phyloP scores from a whole-genome alignment of 2,329 filamentous ascomycete genomes.

The Leptosphaerulina australis region DNA sequence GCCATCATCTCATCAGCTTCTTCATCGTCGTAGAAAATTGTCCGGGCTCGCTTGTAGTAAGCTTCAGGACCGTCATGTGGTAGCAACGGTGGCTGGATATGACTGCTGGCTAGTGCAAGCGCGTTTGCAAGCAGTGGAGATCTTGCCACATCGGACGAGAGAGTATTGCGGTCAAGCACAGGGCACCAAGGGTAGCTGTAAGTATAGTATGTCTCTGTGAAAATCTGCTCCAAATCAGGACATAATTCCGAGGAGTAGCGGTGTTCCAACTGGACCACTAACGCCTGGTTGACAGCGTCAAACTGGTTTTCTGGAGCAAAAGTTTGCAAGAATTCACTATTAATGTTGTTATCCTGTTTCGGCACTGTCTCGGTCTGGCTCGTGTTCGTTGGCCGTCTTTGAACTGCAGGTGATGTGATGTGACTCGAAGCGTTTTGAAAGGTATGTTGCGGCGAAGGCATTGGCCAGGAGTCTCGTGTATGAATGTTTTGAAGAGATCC shows the following conservation, averaged over 20 bases:
- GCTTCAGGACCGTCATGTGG: conserved; percentile 27
- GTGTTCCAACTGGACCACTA: conserved; percentile 30
- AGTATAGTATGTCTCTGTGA: conserved; percentile 29
- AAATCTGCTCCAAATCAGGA: conserved; percentile 29
- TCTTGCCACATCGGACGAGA: conserved; percentile 23
- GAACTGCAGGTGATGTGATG: conserved; percentile 5
- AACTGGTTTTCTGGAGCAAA: conserved; percentile 29
- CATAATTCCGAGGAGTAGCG: conserved; percentile 20
- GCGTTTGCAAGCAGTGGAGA: conserved; percentile 30
- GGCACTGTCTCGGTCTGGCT: conserved; percentile 23
- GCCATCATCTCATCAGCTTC: conserved; percentile 27
- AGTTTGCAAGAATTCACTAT: conserved; percentile 26
- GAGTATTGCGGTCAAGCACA: conserved; percentile 25
- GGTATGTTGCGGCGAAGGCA: conserved; percentile 12
- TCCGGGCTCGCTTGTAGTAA: conserved; percentile 30
- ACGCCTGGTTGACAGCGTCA: conserved; percentile 28
- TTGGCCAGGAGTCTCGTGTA: conserved; percentile 4
- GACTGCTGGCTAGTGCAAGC: conserved; percentile 26
- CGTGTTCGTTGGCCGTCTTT: conserved; percentile 7
- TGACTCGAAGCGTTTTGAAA: conserved; percentile 6
- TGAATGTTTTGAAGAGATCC: conserved; percentile 11
- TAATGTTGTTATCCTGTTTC: conserved; percentile 26
- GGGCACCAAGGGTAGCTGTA: conserved; percentile 34
- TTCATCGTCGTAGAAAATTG: conserved; percentile 31
- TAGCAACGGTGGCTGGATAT: conserved; percentile 29